phyloP scores from a whole-genome alignment of 495 filamentous ascomycete genomes.

The Pyrenula massariospora region DNA sequence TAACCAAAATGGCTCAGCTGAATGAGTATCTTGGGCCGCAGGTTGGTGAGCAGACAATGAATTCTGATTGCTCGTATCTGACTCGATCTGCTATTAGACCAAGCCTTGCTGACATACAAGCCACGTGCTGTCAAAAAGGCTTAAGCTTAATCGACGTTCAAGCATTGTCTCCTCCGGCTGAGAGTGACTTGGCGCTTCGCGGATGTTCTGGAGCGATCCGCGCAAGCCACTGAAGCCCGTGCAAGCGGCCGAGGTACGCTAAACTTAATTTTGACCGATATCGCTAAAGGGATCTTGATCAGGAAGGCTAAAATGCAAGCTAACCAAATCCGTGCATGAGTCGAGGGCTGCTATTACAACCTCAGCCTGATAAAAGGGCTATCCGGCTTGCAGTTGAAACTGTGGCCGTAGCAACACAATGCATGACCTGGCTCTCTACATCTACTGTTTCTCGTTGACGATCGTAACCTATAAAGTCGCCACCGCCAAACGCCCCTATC shows the following conservation, averaged over 20 bases:
- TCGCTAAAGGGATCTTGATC: background rate
- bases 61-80: background rate
- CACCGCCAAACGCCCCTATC: too few relatives aligned
- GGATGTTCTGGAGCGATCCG: background rate
- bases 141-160: background rate
- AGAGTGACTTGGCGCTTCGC: background rate
- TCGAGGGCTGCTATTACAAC: too few relatives aligned
- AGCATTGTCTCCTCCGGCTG: background rate
- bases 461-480: too few relatives aligned
- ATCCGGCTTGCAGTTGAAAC: too few relatives aligned
- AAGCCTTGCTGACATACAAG: background rate
- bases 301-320: too few relatives aligned
- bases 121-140: background rate
- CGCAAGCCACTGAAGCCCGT: background rate
- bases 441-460: too few relatives aligned
- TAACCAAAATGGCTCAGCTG: background rate
- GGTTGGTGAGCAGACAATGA: background rate
- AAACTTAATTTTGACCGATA: background rate
- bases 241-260: background rate
- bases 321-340: too few relatives aligned
- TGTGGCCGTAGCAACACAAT: too few relatives aligned
- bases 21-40: background rate
- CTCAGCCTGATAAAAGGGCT: too few relatives aligned
- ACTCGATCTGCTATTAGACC: background rate
- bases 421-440: too few relatives aligned